Conservation (phyloP, 176 grass and related monocot genomes). For the maize (Zea mays) region DNA sequence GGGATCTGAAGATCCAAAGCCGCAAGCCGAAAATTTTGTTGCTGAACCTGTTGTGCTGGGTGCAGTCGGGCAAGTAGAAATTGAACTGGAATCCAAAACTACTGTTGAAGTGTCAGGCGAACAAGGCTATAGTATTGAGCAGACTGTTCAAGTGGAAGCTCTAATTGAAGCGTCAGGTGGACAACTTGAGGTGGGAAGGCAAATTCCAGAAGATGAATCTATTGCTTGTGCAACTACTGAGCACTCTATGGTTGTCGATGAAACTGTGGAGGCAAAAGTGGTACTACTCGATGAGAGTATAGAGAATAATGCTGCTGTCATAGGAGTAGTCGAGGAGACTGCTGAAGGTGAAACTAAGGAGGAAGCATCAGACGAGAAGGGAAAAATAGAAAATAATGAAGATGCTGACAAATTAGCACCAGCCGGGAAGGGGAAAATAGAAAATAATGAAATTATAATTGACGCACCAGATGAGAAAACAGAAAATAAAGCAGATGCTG, state of each 20-base stretch:
- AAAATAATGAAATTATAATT: no score
- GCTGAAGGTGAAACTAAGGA: conserved; percentile 3
- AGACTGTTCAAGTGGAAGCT: conserved; percentile 30
- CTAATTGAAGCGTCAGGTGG: conserved; percentile 22
- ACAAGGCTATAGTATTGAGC: conserved; percentile 17
- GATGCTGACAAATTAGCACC: conserved; percentile 13
- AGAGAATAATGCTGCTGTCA: conserved; percentile 5
- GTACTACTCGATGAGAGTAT: conserved; percentile 9
- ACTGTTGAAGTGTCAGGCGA: not conserved
- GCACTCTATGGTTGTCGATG: not conserved
- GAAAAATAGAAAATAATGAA: conserved; percentile 12
- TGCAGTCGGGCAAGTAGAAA: no score
- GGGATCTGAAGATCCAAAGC: conserved; percentile 30
- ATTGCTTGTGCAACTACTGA: conserved; percentile 6
- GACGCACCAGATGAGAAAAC: not conserved
- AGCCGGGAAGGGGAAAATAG: not conserved
- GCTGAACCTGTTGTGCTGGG: not conserved
- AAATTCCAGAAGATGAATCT: conserved; percentile 29
- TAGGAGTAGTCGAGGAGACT: not conserved
- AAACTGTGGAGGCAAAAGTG: conserved; percentile 16
- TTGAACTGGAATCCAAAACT: no score
- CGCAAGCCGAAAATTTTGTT: conserved; percentile 18
- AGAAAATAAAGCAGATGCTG: conserved; percentile 24
- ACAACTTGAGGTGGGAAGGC: not conserved
- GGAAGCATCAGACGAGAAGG: conserved; percentile 16